Conservation (phyloP, 2,329 filamentous ascomycete species). For the Leptosphaerulina australis region DNA sequence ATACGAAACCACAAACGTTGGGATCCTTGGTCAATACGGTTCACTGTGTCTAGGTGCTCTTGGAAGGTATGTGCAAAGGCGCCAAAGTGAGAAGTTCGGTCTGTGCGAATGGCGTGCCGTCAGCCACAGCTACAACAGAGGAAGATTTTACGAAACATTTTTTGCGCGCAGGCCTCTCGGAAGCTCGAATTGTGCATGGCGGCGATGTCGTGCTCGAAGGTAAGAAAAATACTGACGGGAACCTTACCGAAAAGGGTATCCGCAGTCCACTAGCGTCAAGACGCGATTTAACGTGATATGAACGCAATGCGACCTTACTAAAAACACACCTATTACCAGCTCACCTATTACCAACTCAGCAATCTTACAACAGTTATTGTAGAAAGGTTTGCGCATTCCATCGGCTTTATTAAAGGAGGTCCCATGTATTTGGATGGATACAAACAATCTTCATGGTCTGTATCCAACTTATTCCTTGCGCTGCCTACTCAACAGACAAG, state of each 20-base stretch:
- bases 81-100: conserved; percentile 5
- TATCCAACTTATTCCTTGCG: not conserved
- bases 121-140: conserved; percentile 12
- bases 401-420: not conserved
- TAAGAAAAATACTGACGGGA: conserved; percentile 9
- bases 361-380: not conserved
- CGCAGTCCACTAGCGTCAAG: conserved; percentile 8
- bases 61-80: conserved; percentile 1
- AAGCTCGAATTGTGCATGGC: conserved; percentile 9
- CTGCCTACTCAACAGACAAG: not conserved
- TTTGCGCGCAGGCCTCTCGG: conserved; percentile 11
- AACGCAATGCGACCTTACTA: conserved; percentile 9
- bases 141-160: conserved; percentile 18
- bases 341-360: conserved; percentile 9
- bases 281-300: conserved; percentile 10
- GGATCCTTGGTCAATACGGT: conserved; percentile 11
- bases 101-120: conserved; percentile 11
- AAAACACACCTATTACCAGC: conserved; percentile 7
- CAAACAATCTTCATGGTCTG: not conserved
- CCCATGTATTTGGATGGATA: not conserved
- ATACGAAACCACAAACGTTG: conserved; percentile 1
- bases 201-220: conserved; percentile 15
- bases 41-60: conserved; percentile 3
- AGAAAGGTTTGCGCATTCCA: conserved; percentile 3
- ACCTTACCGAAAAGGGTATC: conserved; percentile 6